Conservation (phyloP, 2,329 filamentous ascomycete genomes). For the Trichoderma brevicompactum region DNA sequence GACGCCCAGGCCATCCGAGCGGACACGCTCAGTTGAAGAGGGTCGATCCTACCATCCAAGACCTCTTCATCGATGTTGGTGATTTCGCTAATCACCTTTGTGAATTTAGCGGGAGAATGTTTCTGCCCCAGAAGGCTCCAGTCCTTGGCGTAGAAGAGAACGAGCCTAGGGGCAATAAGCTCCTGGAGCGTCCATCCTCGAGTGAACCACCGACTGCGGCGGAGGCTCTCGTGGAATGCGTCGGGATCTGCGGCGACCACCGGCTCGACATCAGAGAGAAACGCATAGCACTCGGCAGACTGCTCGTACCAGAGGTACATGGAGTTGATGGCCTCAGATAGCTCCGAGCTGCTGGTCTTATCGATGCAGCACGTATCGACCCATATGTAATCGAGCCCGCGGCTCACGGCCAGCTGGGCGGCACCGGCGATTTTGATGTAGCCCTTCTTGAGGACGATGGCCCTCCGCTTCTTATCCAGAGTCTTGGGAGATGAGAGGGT, state of each 20-base stretch:
- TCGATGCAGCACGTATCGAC: constrained; percentile 37
- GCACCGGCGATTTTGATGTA: constrained; percentile 34
- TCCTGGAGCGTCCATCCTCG: constrained; percentile 30
- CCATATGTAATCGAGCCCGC: constrained; percentile 36
- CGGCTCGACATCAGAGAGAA: constrained; percentile 34
- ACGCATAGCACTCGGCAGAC: constrained; percentile 36
- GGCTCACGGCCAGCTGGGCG: constrained; percentile 15
- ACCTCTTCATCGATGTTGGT: constrained; percentile 23
- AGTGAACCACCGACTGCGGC: constrained; percentile 35
- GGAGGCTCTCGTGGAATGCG: constrained; percentile 13
- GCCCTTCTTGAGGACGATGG: constrained; percentile 27
- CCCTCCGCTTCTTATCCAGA: constrained; percentile 15
- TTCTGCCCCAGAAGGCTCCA: constrained; percentile 28
- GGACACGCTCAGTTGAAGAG: constrained; percentile 26
- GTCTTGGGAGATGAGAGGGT: neutral
- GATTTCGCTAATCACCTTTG: constrained; percentile 16
- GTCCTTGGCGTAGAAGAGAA: constrained; percentile 26
- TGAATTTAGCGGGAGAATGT: neutral
- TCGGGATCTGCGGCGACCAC: neutral
- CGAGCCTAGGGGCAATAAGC: constrained; percentile 30
- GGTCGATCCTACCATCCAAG: constrained; percentile 22
- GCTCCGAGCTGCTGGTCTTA: constrained; percentile 5
- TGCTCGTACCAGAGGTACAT: constrained; percentile 36
- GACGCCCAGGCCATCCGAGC: constrained; percentile 32
- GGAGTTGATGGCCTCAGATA: constrained; percentile 25